Evolutionary conservation across 768 basidiomycete species (phyloP).

Genomic region (Lanmaoa rubissima): DNA sequence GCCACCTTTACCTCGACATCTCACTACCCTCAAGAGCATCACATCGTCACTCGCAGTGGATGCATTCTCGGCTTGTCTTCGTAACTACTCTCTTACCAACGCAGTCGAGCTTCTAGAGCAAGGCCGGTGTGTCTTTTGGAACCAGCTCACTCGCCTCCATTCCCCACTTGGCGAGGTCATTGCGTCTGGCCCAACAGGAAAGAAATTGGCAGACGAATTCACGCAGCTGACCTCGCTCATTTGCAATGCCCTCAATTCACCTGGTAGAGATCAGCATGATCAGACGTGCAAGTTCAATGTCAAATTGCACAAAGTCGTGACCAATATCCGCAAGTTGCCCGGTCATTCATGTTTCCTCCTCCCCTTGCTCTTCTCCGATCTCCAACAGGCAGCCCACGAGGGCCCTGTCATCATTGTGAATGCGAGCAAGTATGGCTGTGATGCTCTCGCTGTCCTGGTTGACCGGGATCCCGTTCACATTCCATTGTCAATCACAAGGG

Average conservation of each 20-base stretch:
- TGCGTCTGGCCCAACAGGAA: not conserved
- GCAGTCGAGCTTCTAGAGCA: not conserved
- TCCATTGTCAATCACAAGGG: not conserved
- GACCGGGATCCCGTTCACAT: not conserved
- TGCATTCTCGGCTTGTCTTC: not conserved
- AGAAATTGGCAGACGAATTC: not conserved
- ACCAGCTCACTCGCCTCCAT: not conserved
- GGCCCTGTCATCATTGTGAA: too few species aligned
- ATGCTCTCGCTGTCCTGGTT: not conserved
- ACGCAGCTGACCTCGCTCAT: not conserved
- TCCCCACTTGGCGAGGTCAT: not conserved
- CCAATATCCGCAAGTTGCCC: not conserved
- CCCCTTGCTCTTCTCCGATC: too few species aligned
- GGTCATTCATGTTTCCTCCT: not conserved
- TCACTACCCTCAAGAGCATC: not conserved
- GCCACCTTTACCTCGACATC: not conserved
- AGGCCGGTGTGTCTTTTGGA: not conserved
- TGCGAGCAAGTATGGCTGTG: too few species aligned
- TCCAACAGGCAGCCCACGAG: too few species aligned
- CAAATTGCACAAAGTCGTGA: not conserved
- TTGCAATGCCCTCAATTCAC: too few species aligned
- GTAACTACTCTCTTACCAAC: not conserved
- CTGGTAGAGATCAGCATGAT: not conserved
- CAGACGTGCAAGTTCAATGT: not conserved
- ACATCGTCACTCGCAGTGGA: not conserved